These are phyloP conservation scores for Cryptomeria japonica DNA, from an alignment of 75 land plant genomes.

Conservation along the genomic window DNA sequence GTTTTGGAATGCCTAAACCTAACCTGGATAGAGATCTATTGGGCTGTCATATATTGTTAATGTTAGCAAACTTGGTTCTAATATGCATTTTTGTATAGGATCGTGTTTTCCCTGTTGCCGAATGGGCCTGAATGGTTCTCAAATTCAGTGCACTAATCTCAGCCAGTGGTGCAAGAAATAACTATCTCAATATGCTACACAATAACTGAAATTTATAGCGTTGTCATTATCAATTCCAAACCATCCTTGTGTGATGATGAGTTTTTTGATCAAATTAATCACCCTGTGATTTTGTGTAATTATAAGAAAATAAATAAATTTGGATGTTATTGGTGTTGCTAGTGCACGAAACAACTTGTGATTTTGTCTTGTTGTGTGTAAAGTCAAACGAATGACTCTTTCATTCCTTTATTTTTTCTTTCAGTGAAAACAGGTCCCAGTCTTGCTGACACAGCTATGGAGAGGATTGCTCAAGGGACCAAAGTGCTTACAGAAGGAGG, in stretches of 20 bases:
- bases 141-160: background rate
- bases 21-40: background rate
- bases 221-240: background rate
- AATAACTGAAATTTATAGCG: background rate
- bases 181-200: background rate
- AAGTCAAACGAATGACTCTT: slow-evolving; percentile 1
- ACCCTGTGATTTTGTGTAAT: background rate
- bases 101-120: background rate
- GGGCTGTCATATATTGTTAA: background rate
- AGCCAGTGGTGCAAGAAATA: background rate
- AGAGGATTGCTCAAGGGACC: slow-evolving; percentile 66
- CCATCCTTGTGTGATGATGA: background rate
- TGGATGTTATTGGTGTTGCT: background rate
- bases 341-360: background rate
- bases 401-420: slow-evolving; percentile 3
- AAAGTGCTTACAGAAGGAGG: slow-evolving; percentile 82
- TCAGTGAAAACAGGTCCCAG: slow-evolving; percentile 82
- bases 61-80: background rate
- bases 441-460: slow-evolving; percentile 76
- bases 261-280: background rate
- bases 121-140: background rate
- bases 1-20: background rate
- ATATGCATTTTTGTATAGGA: background rate
- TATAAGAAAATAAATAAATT: background rate
- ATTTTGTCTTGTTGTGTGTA: background rate